A percentile compares a stretch with the other conserved stretches of the same genome.
These are phyloP conservation scores for Trichoderma asperellum DNA, from an alignment of 2,329 filamentous ascomycete genomes.

Conservation along the genomic window DNA sequence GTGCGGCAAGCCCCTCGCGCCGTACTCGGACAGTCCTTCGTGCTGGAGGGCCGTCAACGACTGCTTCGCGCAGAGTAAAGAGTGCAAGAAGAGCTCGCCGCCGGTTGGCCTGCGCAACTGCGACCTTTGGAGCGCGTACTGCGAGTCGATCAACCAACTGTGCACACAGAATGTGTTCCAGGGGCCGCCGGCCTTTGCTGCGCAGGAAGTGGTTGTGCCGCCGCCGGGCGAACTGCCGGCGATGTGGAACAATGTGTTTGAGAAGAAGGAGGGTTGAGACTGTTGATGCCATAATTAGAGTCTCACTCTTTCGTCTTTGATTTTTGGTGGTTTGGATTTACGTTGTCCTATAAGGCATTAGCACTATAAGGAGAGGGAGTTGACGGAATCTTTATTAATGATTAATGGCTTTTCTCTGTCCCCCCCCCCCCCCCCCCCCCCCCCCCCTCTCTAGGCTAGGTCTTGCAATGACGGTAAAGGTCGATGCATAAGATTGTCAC, in stretches of 20 bases:
- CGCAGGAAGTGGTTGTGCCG: conserved; percentile 40
- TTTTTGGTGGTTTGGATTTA: background rate
- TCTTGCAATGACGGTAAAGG: background rate
- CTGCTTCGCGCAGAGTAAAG: conserved; percentile 62
- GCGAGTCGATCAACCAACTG: conserved; percentile 50
- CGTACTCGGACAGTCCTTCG: conserved; percentile 57
- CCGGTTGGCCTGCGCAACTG: conserved; percentile 65
- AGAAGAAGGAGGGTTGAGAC: conserved; percentile 18
- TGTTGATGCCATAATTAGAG: background rate
- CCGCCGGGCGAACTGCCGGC: conserved; percentile 43
- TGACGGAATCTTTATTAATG: background rate
- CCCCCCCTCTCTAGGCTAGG: no score
- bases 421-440: no score
- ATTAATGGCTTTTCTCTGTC: background rate
- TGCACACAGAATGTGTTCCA: conserved; percentile 50
- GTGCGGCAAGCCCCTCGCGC: conserved; percentile 65
- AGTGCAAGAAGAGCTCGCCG: conserved; percentile 63
- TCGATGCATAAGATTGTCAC: background rate
- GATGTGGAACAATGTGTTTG: conserved; percentile 37
- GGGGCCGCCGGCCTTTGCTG: conserved; percentile 53
- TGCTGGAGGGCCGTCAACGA: conserved; percentile 62
- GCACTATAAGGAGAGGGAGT: background rate
- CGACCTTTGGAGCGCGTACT: conserved; percentile 65
- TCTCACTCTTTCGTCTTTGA: background rate
- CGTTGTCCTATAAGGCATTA: background rate